Conservation (phyloP, 257 asterid species). For the Solanum pimpinellifolium region DNA sequence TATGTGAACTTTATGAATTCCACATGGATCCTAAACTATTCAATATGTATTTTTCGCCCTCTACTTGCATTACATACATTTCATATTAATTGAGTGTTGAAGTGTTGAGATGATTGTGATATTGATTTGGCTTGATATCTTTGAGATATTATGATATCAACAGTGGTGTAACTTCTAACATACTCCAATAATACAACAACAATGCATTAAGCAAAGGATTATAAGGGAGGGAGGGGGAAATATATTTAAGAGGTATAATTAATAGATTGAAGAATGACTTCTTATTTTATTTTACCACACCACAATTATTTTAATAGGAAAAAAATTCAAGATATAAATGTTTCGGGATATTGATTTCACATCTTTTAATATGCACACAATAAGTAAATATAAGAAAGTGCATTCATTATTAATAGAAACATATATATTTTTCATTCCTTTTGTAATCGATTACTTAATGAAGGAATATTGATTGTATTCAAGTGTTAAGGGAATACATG, state of each 20-base stretch:
- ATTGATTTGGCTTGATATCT: no score
- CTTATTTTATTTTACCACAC: neutral
- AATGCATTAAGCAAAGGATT: neutral
- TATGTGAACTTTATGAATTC: neutral
- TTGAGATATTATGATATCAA: no score
- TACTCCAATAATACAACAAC: neutral
- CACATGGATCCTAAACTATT: neutral
- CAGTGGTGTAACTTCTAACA: no score
- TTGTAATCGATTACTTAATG: no score
- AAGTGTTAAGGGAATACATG: no score
- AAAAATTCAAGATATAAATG: no score
- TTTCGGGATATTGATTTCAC: neutral
- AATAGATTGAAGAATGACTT: neutral
- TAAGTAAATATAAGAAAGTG: no score
- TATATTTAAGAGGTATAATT: neutral
- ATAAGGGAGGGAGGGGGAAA: neutral
- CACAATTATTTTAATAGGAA: neutral
- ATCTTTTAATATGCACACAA: no score
- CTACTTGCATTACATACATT: neutral
- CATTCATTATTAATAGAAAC: no score
- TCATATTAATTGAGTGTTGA: neutral
- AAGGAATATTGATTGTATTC: no score
- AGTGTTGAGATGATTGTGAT: no score
- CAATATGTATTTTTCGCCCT: neutral
- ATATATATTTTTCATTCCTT: no score